Base-by-base conservation (phyloP, 257 asterid species). In the Agastache rugosa region DNA sequence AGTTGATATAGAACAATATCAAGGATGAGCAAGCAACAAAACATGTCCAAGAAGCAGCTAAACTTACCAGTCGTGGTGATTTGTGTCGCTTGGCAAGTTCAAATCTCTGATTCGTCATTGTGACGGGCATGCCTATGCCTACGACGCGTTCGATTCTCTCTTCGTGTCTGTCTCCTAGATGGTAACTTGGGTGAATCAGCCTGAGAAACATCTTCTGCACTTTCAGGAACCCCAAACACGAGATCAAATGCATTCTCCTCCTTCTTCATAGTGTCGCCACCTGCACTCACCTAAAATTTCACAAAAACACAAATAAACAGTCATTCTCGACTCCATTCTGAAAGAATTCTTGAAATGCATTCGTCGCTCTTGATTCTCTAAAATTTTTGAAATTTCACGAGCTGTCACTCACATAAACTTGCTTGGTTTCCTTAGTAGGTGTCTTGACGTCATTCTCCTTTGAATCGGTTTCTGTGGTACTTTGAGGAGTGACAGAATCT, bases 221-320 rank as follows among this genome's bases (percentile, higher is more conserved):
- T 76, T 67, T 41, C 89, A 31, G 87, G 65, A 74, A 16, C 23
- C 83, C 92, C 94, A 15, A 91, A 83, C 39, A 93, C 63, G 73
- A 87, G 80, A 72, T 90, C 95, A 59, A 93, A 87, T 27, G 97
- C 96, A 75, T 83, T 76, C 70, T 72, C 87, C 23, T 16, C 79
- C n/a, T 59, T 81, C 23, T 16, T 78, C 16, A 31, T 83, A 67
- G 79, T 14, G 11, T 6, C 19, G 22, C 45, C 79, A 15, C 39
- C 85, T 66, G 79, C 35, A 63, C 62, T 76, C 72, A 62, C 82
- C 98, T 89, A 79, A 75, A 48, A 71, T 64, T 63, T 11, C 37
- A 63, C 17, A 27, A 35, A 16, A 54, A 11, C 15, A 60, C 67
- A 75, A 50, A 34, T 61, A 60, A 2, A 29, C 15, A 16, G 34